These are phyloP conservation scores for Baudoinia panamericana DNA, from an alignment of 495 filamentous ascomycete genomes.

Conservation along the genomic window DNA sequence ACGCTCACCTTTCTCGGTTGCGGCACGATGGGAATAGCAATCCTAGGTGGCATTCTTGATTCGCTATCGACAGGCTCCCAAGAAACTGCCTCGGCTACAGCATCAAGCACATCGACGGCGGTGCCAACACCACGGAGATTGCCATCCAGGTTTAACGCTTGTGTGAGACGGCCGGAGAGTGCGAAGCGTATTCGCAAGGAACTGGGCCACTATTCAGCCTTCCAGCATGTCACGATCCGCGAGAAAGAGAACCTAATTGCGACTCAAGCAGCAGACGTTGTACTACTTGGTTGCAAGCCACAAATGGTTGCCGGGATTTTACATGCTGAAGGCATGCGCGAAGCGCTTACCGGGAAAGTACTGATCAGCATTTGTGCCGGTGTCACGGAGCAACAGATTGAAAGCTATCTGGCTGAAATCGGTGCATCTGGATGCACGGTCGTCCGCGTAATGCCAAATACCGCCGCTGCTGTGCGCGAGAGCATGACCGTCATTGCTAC, in stretches of 20 bases:
- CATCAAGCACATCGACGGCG: constrained; percentile 37
- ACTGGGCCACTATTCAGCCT: constrained; percentile 10
- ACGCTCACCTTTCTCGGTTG: constrained; percentile 62
- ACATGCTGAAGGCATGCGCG: constrained; percentile 45
- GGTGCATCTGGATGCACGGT: constrained; percentile 35
- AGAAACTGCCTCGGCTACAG: constrained; percentile 27
- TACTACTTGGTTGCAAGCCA: constrained; percentile 69
- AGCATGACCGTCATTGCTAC: constrained; percentile 68
- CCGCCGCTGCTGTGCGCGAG: constrained; percentile 54
- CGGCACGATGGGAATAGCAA: constrained; percentile 74
- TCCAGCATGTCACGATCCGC: constrained; percentile 24
- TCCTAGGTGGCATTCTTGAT: constrained; percentile 56
- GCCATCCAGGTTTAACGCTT: constrained; percentile 63
- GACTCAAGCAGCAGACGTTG: constrained; percentile 45
- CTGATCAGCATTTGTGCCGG: constrained; percentile 77
- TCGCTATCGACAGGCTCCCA: constrained; percentile 38
- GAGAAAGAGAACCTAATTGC: constrained; percentile 47
- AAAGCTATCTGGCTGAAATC: constrained; percentile 37
- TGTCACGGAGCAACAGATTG: constrained; percentile 53
- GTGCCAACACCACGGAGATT: constrained; percentile 35
- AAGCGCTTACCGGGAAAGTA: constrained; percentile 63
- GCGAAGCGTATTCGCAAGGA: constrained; percentile 41
- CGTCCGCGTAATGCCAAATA: constrained; percentile 72
- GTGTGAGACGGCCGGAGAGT: constrained; percentile 50
- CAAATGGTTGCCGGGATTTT: constrained; percentile 56